These are phyloP conservation scores for Cucumis cinereus DNA, from an alignment of 306 rosid genomes.

Conservation along the genomic window DNA sequence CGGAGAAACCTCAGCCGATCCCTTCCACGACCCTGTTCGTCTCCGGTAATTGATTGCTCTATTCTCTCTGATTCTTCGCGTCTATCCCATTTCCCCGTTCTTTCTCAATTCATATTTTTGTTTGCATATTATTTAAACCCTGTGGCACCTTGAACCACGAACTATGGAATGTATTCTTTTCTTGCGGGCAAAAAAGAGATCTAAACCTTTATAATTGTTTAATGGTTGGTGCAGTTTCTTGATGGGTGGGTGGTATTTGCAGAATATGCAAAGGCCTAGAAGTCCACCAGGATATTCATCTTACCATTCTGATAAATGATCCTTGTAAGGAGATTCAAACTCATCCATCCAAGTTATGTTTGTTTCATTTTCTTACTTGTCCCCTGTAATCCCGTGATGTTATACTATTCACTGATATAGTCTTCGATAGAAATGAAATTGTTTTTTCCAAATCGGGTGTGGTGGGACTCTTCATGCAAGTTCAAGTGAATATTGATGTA, in stretches of 20 bases:
- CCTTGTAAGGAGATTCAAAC: not conserved
- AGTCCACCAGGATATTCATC: not conserved
- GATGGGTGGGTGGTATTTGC: not conserved
- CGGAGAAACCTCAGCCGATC: too few species aligned
- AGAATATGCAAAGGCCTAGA: not conserved
- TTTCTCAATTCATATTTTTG: too few species aligned
- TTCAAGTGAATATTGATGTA: not conserved
- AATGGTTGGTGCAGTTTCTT: not conserved
- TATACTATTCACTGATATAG: too few species aligned
- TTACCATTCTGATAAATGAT: not conserved
- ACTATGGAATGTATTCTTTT: not conserved
- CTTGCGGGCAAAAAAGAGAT: not conserved
- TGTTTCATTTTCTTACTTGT: not conserved
- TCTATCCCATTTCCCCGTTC: too few species aligned
- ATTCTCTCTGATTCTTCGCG: too few species aligned
- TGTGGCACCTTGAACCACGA: too few species aligned
- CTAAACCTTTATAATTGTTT: not conserved
- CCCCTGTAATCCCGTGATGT: not conserved
- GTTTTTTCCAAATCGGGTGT: not conserved
- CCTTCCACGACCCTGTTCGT: too few species aligned
- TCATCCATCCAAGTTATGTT: not conserved
- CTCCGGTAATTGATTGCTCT: too few species aligned
- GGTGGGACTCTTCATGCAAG: too few species aligned
- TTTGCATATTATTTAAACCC: too few species aligned
- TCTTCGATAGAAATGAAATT: too few species aligned